Percentiles rank a stretch among this genome's conserved stretches.
Conservation (phyloP, 163 green algal species). For the Prototheca cutis region DNA sequence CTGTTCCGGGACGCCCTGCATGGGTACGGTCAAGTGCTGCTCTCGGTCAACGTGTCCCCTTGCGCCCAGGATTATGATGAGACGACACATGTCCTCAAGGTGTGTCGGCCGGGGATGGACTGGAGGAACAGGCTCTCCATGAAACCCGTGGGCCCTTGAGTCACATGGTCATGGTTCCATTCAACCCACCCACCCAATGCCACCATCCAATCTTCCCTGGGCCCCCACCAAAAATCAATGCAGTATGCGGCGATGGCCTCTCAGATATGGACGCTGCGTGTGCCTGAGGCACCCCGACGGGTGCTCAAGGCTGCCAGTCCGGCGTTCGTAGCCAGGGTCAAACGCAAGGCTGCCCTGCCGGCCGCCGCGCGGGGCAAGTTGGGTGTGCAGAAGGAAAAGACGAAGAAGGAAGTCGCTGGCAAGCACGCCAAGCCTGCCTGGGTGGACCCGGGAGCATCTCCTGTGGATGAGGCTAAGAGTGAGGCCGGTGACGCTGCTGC, state of each 20-base stretch:
- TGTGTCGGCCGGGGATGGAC: slow-evolving; percentile 7
- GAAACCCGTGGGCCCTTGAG: too few species aligned
- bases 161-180: too few species aligned
- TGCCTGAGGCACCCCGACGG: slow-evolving; percentile 16
- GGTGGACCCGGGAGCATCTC: too few species aligned
- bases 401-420: too few species aligned
- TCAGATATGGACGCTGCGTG: slow-evolving; percentile 46
- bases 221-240: slow-evolving; percentile 5
- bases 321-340: slow-evolving; percentile 9
- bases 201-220: too few species aligned
- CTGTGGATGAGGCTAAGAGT: too few species aligned
- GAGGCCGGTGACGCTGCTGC: too few species aligned
- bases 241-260: slow-evolving; percentile 45
- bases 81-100: slow-evolving; percentile 46
- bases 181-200: too few species aligned
- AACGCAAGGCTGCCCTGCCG: slow-evolving; percentile 18
- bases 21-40: slow-evolving; percentile 51
- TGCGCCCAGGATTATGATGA: slow-evolving; percentile 48
- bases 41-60: slow-evolving; percentile 56
- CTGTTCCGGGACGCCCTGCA: slow-evolving; percentile 63
- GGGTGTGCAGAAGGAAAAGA: background rate
- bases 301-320: slow-evolving; percentile 24
- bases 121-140: too few species aligned
- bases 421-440: too few species aligned
- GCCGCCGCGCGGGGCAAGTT: slow-evolving; percentile 5